Base-by-base conservation (phyloP, 805 yeast genomes). In the Cyberlindnera xishuangbannaensis region DNA sequence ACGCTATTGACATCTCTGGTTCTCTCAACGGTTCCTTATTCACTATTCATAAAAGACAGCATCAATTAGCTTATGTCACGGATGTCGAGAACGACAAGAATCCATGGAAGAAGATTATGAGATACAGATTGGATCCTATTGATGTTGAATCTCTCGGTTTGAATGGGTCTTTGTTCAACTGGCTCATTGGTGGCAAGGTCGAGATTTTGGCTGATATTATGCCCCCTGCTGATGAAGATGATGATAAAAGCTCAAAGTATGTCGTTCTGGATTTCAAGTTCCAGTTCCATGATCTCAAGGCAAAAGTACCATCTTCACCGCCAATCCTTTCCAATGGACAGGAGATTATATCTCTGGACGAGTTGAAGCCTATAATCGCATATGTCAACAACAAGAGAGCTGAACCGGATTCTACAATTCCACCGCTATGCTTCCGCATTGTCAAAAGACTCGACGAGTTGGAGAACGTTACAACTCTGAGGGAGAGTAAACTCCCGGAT, bases 21-120 rank as follows among this genome's bases (percentile, higher is more conserved):
- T 74, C 88, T 1, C 64, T 83, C 11, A 80, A 82, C 48, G 80
- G 80, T 34, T 75, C 92, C 2, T 63, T 83, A 55, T 82, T 83
- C 58, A 80, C 87, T 1, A 67, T 83, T 15, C 92, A 83, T 47
- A 81, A 81, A 50, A 72, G 83, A 45, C 90, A 82, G 50, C 69
- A 71, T 39, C 69, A 71, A 35, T 57, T 67, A 39, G 71, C 74
- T 0, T 67, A 66, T 41, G 63, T 69, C 20, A 57, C 53, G 23
- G 64, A 60, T 35, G 43, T 59, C 21, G 54, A 54, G 17, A 56
- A 55, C 19, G 64, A 64, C 30, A 42, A 56, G 15, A 47, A 57
- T 8, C 67, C 72, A 9, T 71, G 73, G 72, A 70, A 71, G 34
- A 65, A 66, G 39, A 64, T 70, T 15, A 67, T 76, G 9, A 56